Percentiles rank a stretch among this genome's conserved stretches.
Conservation (phyloP, 176 grass and related monocot genomes). For the Hsuehochloa calcarea region DNA sequence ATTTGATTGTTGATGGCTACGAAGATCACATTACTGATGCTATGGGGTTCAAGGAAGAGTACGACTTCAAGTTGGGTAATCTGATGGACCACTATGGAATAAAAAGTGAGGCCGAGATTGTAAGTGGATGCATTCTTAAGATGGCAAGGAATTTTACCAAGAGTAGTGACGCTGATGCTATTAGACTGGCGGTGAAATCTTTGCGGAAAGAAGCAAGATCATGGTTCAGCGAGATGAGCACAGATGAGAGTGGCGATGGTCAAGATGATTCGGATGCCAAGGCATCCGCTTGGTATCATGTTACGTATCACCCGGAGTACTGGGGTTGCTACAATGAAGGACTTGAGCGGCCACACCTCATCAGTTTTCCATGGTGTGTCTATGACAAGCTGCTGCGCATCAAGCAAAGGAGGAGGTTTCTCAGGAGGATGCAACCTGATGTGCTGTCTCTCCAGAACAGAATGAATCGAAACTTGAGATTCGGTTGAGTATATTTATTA, state of each 20-base stretch:
- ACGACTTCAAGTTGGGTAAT: slow-evolving; percentile 85
- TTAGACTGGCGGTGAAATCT: slow-evolving; percentile 26
- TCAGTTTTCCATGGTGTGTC: no score
- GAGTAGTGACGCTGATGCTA: slow-evolving; percentile 71
- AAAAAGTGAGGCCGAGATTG: slow-evolving; percentile 85
- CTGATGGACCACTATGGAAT: slow-evolving; percentile 91
- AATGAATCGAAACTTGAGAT: slow-evolving; percentile 20
- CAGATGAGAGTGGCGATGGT: slow-evolving; percentile 21
- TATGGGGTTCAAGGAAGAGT: slow-evolving; percentile 62
- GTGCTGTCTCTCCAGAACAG: slow-evolving; percentile 31
- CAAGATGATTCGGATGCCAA: slow-evolving; percentile 57
- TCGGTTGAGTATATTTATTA: slow-evolving; percentile 13
- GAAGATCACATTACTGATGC: slow-evolving; percentile 53
- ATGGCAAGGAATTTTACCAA: slow-evolving; percentile 82
- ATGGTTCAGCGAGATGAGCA: slow-evolving; percentile 52
- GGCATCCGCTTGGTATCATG: slow-evolving; percentile 91
- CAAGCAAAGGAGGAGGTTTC: no score
- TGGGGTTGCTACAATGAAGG: no score
- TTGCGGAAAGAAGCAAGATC: no score
- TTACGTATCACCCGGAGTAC: slow-evolving; percentile 62
- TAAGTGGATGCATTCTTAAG: slow-evolving; percentile 80
- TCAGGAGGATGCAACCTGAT: not conserved
- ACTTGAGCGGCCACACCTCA: no score
- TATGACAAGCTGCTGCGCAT: no score
- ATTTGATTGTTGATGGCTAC: slow-evolving; percentile 78